phyloP scores from a whole-genome alignment of 805 yeast genomes.

The Nakazawaea ambrosiae region DNA sequence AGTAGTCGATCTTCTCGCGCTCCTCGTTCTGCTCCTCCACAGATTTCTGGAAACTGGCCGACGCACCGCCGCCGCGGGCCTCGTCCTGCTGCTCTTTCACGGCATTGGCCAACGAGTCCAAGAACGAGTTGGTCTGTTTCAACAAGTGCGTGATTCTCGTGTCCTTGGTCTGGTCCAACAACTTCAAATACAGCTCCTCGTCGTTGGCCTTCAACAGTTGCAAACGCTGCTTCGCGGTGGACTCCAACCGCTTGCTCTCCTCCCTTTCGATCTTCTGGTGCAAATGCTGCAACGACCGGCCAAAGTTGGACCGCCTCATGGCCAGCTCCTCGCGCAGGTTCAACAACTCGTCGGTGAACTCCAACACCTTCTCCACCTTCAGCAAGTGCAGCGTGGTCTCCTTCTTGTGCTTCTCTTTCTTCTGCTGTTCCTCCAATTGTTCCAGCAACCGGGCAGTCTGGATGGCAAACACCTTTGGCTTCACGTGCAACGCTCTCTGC shows the following conservation, averaged over 20 bases:
- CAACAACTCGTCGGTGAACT: constrained; percentile 22
- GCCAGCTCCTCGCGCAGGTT: constrained; percentile 24
- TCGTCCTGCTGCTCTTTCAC: constrained; percentile 72
- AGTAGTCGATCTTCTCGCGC: constrained; percentile 66
- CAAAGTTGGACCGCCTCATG: constrained; percentile 22
- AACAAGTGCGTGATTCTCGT: constrained; percentile 79
- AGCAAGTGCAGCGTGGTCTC: constrained; percentile 45
- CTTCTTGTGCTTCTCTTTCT: constrained; percentile 46
- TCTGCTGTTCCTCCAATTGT: constrained; percentile 67
- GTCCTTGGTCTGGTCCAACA: constrained; percentile 81
- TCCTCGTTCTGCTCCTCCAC: constrained; percentile 39
- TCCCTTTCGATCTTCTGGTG: constrained; percentile 63
- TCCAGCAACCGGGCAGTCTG: constrained; percentile 73
- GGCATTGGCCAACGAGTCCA: constrained; percentile 72
- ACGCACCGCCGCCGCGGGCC: constrained; percentile 21
- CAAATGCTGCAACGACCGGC: constrained; percentile 34
- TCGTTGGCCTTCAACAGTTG: constrained; percentile 83
- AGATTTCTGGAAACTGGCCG: constrained; percentile 23
- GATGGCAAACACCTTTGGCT: constrained; percentile 63
- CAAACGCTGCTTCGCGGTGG: constrained; percentile 81
- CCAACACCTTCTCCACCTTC: constrained; percentile 34
- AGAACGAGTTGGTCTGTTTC: constrained; percentile 71
- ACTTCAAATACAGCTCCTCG: constrained; percentile 80
- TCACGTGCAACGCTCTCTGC: constrained; percentile 58
- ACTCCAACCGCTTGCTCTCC: constrained; percentile 67